Percentiles rank a stretch among this genome's conserved stretches.
Conservation (phyloP, 345 rosid genomes). For the Crucihimalaya himalaica region DNA sequence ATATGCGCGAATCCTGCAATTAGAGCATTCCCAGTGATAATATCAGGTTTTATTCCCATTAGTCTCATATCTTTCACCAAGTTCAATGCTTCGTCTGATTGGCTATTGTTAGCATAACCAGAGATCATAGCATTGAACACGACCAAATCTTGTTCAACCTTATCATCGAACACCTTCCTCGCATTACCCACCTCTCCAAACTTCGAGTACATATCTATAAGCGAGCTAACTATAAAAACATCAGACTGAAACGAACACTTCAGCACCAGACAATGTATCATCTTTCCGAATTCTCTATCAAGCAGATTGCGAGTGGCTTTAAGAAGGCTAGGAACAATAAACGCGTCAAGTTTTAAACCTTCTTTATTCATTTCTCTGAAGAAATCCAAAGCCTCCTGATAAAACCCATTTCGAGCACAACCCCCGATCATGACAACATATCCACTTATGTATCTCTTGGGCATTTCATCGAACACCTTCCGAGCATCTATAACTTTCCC, state of each 20-base stretch:
- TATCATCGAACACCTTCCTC: constrained; percentile 54
- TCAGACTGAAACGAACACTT: constrained; percentile 55
- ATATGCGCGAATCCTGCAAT: constrained; percentile 66
- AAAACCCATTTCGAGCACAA: constrained; percentile 57
- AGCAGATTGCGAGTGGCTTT: constrained; percentile 64
- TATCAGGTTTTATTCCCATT: constrained; percentile 53
- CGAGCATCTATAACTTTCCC: constrained; percentile 49
- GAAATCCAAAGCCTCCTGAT: constrained; percentile 47
- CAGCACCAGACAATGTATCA: constrained; percentile 56
- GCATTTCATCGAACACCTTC: constrained; percentile 74
- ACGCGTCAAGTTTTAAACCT: constrained; percentile 50
- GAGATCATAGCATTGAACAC: constrained; percentile 73
- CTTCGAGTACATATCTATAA: constrained; percentile 85
- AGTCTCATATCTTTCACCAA: constrained; percentile 52
- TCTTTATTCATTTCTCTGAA: constrained; percentile 56
- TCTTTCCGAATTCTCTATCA: constrained; percentile 53
- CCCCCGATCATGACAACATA: constrained; percentile 64
- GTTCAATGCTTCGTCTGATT: constrained; percentile 48
- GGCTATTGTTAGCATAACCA: constrained; percentile 60
- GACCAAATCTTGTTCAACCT: constrained; percentile 60
- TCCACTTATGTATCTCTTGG: constrained; percentile 44
- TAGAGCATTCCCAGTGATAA: constrained; percentile 70
- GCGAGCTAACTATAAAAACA: constrained; percentile 57
- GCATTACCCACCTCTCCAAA: constrained; percentile 53
- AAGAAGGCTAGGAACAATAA: constrained; percentile 72